A percentile compares a stretch with the other conserved stretches of the same genome.
Conservation (phyloP, 805 yeast genomes). For the Sungouiozyma ichnusensis region DNA sequence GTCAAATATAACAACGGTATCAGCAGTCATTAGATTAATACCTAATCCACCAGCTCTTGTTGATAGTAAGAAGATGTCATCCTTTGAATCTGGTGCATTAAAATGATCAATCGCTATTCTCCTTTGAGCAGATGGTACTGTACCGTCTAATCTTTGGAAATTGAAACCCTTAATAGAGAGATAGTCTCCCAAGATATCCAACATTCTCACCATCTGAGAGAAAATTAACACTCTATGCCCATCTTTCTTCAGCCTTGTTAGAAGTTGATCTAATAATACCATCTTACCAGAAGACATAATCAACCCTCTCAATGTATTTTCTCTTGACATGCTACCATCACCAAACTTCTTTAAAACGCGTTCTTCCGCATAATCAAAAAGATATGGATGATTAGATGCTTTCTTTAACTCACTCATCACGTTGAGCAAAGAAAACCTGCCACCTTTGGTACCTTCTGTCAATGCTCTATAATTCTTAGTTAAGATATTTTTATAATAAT, state of each 20-base stretch:
- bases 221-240: constrained; percentile 94
- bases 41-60: constrained; percentile 99
- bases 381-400: constrained; percentile 94
- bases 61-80: constrained; percentile 78
- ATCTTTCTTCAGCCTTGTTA: constrained; percentile 76
- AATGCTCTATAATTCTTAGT: constrained; percentile 88
- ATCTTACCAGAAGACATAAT: constrained; percentile 97
- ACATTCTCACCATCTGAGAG: constrained; percentile 94
- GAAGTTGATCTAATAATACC: constrained; percentile 86
- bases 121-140: constrained; percentile 88
- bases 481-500: constrained; percentile 85
- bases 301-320: constrained; percentile 75
- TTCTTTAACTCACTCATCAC: constrained; percentile 93
- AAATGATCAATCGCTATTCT: constrained; percentile 93
- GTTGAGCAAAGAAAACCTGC: constrained; percentile 75
- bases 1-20: constrained; percentile 94
- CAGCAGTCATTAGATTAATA: constrained; percentile 97
- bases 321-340: constrained; percentile 50
- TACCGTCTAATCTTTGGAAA: constrained; percentile 93
- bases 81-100: constrained; percentile 87
- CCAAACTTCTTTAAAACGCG: constrained; percentile 61
- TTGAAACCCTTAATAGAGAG: constrained; percentile 74
- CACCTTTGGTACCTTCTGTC: constrained; percentile 69
- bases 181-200: constrained; percentile 92
- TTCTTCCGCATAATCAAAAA: constrained; percentile 88